Evolutionary conservation across 2,329 filamentous ascomycete genomes (phyloP).

Genomic region (Ophiostoma ulmi): DNA sequence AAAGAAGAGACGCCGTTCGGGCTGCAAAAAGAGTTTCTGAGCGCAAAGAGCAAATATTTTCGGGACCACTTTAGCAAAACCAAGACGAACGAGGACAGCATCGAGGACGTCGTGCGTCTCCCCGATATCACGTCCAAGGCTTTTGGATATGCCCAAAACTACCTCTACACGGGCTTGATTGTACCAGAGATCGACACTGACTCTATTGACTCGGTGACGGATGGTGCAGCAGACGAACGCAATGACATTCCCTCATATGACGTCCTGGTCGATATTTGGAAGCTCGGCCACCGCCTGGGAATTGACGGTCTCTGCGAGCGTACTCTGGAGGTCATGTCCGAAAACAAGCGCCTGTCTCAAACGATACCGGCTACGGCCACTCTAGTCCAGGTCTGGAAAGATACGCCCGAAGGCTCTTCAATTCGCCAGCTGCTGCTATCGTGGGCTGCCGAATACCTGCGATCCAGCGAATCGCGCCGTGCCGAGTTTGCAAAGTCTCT

Average conservation of each 20-base stretch:
- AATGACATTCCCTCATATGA: constrained; percentile 49
- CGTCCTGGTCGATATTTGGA: constrained; percentile 52
- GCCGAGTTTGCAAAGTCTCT: constrained; percentile 56
- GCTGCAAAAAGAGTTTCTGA: constrained; percentile 56
- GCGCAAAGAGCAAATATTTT: constrained; percentile 48
- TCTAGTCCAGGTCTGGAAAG: constrained; percentile 57
- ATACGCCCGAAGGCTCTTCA: constrained; percentile 56
- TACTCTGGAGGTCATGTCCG: constrained; percentile 53
- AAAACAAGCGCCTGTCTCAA: constrained; percentile 49
- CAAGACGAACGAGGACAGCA: constrained; percentile 25
- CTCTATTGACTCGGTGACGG: constrained; percentile 18
- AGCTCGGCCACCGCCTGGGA: constrained; percentile 48
- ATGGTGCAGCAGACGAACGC: constrained; percentile 27
- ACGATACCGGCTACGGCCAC: constrained; percentile 55
- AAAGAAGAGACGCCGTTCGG: constrained; percentile 50
- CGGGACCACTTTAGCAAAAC: constrained; percentile 39
- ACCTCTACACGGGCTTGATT: constrained; percentile 48
- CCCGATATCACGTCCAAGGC: constrained; percentile 46
- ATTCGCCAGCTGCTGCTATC: constrained; percentile 54
- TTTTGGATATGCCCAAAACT: constrained; percentile 53
- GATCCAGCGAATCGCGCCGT: constrained; percentile 50
- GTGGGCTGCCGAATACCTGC: constrained; percentile 61
- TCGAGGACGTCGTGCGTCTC: constrained; percentile 49
- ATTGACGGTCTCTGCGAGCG: constrained; percentile 53
- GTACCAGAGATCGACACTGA: constrained; percentile 31